Evolutionary conservation across 1,139 yeast genomes (phyloP).

Genomic region (Kodamaea anthophila): DNA sequence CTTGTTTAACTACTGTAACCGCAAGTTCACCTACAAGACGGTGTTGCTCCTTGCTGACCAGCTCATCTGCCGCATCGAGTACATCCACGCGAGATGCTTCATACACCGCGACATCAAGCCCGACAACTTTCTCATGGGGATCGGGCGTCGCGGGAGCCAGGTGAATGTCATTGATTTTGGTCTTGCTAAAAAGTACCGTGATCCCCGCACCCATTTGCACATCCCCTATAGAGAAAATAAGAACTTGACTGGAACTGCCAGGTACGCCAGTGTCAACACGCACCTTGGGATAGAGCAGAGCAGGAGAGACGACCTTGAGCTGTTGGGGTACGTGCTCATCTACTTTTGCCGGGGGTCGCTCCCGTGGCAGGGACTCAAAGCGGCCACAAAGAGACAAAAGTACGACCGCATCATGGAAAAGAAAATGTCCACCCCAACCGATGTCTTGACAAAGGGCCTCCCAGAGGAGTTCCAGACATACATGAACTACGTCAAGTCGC

Average conservation of each 20-base stretch:
- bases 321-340: conserved; percentile 90
- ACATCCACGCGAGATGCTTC: conserved; percentile 91
- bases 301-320: conserved; percentile 93
- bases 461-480: conserved; percentile 88
- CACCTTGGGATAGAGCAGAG: conserved; percentile 96
- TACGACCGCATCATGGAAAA: conserved; percentile 95
- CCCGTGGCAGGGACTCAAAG: conserved; percentile 99
- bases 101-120: conserved; percentile 93
- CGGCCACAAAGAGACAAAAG: conserved; percentile 94
- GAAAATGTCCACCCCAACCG: conserved; percentile 89
- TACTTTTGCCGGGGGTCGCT: conserved; percentile 92
- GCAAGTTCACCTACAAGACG: conserved; percentile 90
- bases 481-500: conserved; percentile 80
- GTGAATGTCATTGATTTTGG: conserved; percentile 97
- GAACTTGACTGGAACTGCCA: conserved; percentile 94
- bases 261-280: conserved; percentile 93
- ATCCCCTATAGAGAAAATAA: conserved; percentile 96
- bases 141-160: conserved; percentile 90
- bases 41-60: conserved; percentile 92
- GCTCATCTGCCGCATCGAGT: conserved; percentile 88
- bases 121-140: conserved; percentile 94
- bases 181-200: conserved; percentile 90
- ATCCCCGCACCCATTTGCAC: conserved; percentile 91
- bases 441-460: conserved; percentile 82
- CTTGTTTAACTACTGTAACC: conserved; percentile 88